Percentiles rank a stretch among this genome's conserved stretches.
Conservation (phyloP, 805 yeast species). For the Candida koratica region DNA sequence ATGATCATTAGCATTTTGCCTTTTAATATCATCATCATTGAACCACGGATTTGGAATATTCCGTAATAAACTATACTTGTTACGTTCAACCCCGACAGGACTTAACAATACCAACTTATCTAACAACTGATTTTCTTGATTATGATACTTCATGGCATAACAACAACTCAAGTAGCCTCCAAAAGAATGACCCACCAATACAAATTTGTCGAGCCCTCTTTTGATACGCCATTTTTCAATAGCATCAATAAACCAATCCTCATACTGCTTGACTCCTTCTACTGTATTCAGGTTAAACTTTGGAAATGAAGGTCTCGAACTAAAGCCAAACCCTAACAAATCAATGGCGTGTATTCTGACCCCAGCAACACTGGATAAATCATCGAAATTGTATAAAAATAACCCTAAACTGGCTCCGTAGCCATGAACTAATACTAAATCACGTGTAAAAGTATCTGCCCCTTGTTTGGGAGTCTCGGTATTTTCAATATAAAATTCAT, state of each 20-base stretch:
- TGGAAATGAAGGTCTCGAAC: constrained; percentile 52
- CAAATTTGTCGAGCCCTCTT: constrained; percentile 31
- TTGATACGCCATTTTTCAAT: constrained; percentile 41
- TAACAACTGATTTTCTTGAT: constrained; percentile 19
- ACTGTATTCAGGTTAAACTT: constrained; percentile 25
- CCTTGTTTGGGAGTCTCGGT: constrained; percentile 19
- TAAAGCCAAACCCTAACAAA: constrained; percentile 67
- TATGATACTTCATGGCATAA: constrained; percentile 40
- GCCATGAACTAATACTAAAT: constrained; percentile 81
- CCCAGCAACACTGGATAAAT: constrained; percentile 46
- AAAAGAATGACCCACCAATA: constrained; percentile 42
- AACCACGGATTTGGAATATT: constrained; percentile 15
- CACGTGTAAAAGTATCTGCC: constrained; percentile 21
- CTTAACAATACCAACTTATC: constrained; percentile 39
- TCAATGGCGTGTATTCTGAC: constrained; percentile 64
- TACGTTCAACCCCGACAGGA: constrained; percentile 43
- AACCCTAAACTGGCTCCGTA: constrained; percentile 90
- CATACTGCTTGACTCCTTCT: constrained; percentile 33
- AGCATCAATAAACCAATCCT: constrained; percentile 43
- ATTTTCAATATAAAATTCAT: constrained; percentile 68
- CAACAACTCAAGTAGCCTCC: constrained; percentile 44
- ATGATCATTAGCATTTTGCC: constrained; percentile 18
- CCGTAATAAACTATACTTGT: constrained; percentile 26
- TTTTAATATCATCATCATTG: constrained; percentile 10
- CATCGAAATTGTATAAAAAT: constrained; percentile 65